A percentile compares a stretch with the other conserved stretches of the same genome.
These are phyloP conservation scores for Calonectria montana DNA, from an alignment of 2,329 filamentous ascomycete species.

Conservation along the genomic window DNA sequence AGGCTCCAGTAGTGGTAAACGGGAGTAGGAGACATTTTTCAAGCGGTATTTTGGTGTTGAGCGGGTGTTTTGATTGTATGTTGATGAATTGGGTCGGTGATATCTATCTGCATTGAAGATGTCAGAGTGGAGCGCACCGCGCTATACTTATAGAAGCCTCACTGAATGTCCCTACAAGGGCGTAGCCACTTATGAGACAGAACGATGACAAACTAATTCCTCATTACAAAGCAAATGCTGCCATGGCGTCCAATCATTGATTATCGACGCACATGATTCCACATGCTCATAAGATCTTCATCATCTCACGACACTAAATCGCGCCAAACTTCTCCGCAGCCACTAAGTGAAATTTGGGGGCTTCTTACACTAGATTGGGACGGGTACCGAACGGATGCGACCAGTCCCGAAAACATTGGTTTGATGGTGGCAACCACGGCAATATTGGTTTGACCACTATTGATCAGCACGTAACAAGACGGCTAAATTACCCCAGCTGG, in stretches of 20 bases:
- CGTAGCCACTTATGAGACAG: neutral
- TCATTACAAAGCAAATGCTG: neutral
- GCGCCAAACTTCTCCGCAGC: neutral
- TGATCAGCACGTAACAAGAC: neutral
- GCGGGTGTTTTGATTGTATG: neutral
- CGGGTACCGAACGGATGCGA: neutral
- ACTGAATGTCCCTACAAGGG: neutral
- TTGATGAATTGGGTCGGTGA: neutral
- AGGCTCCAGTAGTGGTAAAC: slow-evolving; percentile 42
- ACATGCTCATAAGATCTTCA: neutral
- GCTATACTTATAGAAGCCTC: neutral
- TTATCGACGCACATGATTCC: neutral
- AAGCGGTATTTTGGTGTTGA: neutral
- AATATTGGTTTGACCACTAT: neutral
- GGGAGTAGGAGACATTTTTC: slow-evolving; percentile 8
- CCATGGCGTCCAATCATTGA: neutral
- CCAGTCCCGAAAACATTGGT: neutral
- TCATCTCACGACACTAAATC: neutral
- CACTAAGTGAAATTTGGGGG: neutral
- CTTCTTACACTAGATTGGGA: neutral
- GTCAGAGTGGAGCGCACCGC: neutral
- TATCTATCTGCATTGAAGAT: neutral
- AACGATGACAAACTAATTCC: neutral
- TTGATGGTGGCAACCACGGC: neutral
- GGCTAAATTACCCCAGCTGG: neutral